Percentiles rank a stretch among this genome's conserved stretches.
Evolutionary conservation across 768 basidiomycete species (phyloP).

Genomic region (Psilocybe tampanensis): DNA sequence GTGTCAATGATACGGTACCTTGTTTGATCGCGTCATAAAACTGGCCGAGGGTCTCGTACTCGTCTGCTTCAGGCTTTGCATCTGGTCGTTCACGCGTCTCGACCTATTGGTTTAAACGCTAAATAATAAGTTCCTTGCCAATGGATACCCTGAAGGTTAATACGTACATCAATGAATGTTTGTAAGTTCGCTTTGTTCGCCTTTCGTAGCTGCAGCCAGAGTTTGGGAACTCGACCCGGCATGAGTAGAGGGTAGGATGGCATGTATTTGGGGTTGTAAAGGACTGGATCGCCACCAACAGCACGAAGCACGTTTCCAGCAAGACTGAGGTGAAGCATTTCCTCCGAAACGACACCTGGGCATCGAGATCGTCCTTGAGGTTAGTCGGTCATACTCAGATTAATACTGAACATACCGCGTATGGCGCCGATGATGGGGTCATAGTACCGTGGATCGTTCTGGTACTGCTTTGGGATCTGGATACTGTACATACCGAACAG

Average conservation of each 20-base stretch:
- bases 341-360: conserved; percentile 25
- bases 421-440: conserved; percentile 12
- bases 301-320: conserved; percentile 26
- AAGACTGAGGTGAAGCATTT: conserved; percentile 29
- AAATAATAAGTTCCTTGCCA: no score
- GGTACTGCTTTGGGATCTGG: conserved; percentile 16
- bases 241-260: conserved; percentile 24
- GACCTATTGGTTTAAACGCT: background rate
- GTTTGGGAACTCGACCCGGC: conserved; percentile 18
- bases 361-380: background rate
- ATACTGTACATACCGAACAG: conserved; percentile 28
- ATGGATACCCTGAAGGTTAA: no score
- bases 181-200: conserved; percentile 11
- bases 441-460: conserved; percentile 17
- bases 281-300: conserved; percentile 21
- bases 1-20: no score
- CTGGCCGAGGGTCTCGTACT: conserved; percentile 17
- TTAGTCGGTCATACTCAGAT: background rate
- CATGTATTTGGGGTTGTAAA: conserved; percentile 19
- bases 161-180: conserved; percentile 16
- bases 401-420: conserved; percentile 6
- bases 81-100: conserved; percentile 12
- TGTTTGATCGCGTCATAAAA: conserved; percentile 17
- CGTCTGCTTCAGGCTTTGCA: conserved; percentile 13
- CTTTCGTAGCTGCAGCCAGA: conserved; percentile 13